Evolutionary conservation across 2,329 filamentous ascomycete genomes (phyloP), one percentile per base, ranked within the genome.

Genomic region (Pyrenochaeta sp.): DNA sequence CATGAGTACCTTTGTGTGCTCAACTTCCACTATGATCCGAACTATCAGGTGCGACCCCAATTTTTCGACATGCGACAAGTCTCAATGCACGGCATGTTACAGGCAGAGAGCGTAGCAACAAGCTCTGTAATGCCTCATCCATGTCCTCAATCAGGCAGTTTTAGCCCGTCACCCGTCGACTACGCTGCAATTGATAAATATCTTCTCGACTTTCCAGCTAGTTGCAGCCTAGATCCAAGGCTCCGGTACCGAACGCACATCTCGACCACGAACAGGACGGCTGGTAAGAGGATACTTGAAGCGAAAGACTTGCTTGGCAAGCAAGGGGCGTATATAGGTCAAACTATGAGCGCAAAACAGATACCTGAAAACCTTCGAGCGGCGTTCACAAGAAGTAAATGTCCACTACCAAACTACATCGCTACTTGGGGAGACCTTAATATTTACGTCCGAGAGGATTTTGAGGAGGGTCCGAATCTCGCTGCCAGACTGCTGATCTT

Each of bases 1-100:
- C 30, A 32, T 25, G 61, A 64, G 34, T 62, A 54, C n/a, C 25
- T 62, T 12, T 59, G 56, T 46, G 36, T 59, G 3, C 45, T 62
- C 3, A 46, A 53, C 1, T 58, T 49, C 50, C 44, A 46, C n/a
- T 8, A 34, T 12, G 47, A 54, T 36, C 22, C 22, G 15, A 19
- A 53, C 7, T 59, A 51, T 13, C 39, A 25, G 6, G 24, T 52
- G 32, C 39, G 22, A 42, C 42, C 24, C 19, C 22, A 37, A n/a
- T 22, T 48, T 25, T 6, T 22, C n/a, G 19, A 25, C 4, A 36
- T 2, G 6, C 40, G n/a, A 2, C 42, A 44, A 30, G 9, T 30
- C 28, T 2, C 10, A 30, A 30, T 6, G 28, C 28, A 30, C 2
- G 28, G 28, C 10, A 19, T 19, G 19, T 19, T 19, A 19, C 19